Conservation (phyloP, 1,284 basidiomycete genomes). For the Moesziomyces sp. region DNA sequence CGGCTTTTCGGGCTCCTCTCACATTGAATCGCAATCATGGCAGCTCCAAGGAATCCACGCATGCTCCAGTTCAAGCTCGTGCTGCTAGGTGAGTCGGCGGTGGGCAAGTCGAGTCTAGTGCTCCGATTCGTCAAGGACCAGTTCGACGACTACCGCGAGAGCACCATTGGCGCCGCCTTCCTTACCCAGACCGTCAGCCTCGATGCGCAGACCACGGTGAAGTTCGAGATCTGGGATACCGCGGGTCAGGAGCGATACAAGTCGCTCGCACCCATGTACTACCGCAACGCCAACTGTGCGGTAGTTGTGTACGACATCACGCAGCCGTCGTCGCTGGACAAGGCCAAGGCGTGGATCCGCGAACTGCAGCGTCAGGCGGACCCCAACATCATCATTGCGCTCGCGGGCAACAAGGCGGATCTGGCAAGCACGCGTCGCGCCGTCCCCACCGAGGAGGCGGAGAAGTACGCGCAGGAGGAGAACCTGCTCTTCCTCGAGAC, state of each 20-base stretch:
- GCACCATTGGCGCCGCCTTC: slow-evolving; percentile 77
- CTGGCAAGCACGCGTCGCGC: slow-evolving; percentile 73
- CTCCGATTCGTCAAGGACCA: slow-evolving; percentile 96
- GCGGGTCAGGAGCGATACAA: slow-evolving; percentile 88
- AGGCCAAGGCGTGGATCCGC: slow-evolving; percentile 94
- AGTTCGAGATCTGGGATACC: slow-evolving; percentile 93
- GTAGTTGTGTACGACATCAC: slow-evolving; percentile 67
- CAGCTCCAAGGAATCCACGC: slow-evolving; percentile 41
- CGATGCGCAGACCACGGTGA: slow-evolving; percentile 88
- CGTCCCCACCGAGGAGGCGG: slow-evolving; percentile 71
- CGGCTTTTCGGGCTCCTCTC: not conserved
- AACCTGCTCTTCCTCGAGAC: slow-evolving; percentile 95
- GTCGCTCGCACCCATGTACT: slow-evolving; percentile 68
- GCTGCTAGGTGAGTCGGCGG: slow-evolving; percentile 84
- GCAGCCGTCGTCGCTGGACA: slow-evolving; percentile 78
- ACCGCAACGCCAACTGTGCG: slow-evolving; percentile 67
- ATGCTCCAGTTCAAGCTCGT: slow-evolving; percentile 60
- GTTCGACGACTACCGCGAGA: slow-evolving; percentile 94
- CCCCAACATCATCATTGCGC: slow-evolving; percentile 82
- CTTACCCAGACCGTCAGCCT: slow-evolving; percentile 92
- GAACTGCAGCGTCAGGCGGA: slow-evolving; percentile 97
- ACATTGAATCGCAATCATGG: slow-evolving; percentile 14
- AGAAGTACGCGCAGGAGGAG: slow-evolving; percentile 94
- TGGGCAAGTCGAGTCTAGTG: slow-evolving; percentile 96
- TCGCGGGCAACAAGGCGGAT: slow-evolving; percentile 95